A percentile compares a stretch with the other conserved stretches of the same genome.
Evolutionary conservation across 2,329 filamentous ascomycete genomes (phyloP).

Genomic region (Cryphonectria nitschkei): DNA sequence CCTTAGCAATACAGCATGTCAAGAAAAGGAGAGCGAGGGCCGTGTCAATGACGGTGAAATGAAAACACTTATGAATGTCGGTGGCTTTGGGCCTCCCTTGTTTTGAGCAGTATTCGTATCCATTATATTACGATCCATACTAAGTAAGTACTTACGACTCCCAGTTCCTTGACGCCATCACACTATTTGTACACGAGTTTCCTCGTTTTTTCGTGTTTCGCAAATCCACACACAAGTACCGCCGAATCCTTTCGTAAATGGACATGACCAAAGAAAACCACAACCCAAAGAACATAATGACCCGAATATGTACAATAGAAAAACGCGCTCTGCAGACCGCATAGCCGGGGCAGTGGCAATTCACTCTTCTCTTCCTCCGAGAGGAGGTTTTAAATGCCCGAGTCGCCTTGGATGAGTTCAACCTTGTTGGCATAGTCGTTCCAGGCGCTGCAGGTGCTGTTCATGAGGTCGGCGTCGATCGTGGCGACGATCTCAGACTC

Average conservation of each 20-base stretch:
- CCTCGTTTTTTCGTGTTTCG: background rate
- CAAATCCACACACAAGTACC: background rate
- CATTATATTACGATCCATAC: background rate
- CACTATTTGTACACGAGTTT: background rate
- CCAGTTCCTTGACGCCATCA: background rate
- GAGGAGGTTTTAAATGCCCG: slow-evolving; percentile 15
- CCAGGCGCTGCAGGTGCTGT: slow-evolving; percentile 23
- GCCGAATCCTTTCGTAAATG: background rate
- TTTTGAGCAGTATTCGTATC: background rate
- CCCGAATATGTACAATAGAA: background rate
- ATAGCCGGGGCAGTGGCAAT: background rate
- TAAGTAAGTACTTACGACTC: background rate
- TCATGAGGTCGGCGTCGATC: slow-evolving; percentile 19
- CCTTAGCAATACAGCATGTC: too few species aligned
- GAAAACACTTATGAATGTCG: background rate
- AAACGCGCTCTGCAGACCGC: background rate
- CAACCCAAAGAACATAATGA: background rate
- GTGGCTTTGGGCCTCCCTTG: too few species aligned
- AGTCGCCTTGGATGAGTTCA: slow-evolving; percentile 14
- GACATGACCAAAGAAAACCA: background rate
- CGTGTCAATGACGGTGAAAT: background rate
- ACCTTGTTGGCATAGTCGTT: slow-evolving; percentile 6
- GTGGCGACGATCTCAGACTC: slow-evolving; percentile 30
- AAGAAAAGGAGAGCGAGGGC: background rate
- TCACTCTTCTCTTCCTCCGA: too few species aligned